A percentile compares a stretch with the other conserved stretches of the same genome.
Evolutionary conservation across 495 filamentous ascomycete genomes (phyloP).

Genomic region (Penicillium coffeae): DNA sequence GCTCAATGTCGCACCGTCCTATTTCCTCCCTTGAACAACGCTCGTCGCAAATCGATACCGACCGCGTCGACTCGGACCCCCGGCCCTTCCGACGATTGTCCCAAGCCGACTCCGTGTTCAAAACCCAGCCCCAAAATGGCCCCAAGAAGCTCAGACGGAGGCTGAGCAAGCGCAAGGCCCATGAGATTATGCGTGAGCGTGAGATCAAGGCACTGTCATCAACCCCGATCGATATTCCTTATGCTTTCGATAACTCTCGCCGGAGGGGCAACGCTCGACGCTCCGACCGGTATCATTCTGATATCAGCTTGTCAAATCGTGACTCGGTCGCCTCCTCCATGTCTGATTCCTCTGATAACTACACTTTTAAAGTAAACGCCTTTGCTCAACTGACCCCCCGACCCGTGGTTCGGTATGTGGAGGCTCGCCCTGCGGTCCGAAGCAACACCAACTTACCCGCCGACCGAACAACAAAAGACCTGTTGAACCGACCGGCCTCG

Average conservation of each 20-base stretch:
- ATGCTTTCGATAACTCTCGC: constrained; percentile 58
- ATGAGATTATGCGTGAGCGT: constrained; percentile 72
- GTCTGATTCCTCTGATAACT: constrained; percentile 64
- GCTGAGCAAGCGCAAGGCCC: constrained; percentile 72
- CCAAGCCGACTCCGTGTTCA: constrained; percentile 61
- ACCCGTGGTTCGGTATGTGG: constrained; percentile 71
- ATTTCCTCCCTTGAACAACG: constrained; percentile 18
- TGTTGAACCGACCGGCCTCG: constrained; percentile 43
- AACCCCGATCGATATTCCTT: constrained; percentile 57
- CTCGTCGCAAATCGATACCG: constrained; percentile 11
- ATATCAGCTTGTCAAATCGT: constrained; percentile 66
- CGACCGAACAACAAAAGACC: constrained; percentile 33
- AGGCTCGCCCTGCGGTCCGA: constrained; percentile 44
- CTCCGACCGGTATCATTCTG: constrained; percentile 60
- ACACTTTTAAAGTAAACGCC: constrained; percentile 70
- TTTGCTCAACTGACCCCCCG: constrained; percentile 74
- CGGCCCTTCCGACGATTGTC: constrained; percentile 27
- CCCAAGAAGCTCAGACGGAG: constrained; percentile 57
- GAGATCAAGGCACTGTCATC: constrained; percentile 82
- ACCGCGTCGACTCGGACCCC: constrained; percentile 4
- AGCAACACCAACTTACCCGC: constrained; percentile 37
- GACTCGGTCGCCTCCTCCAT: constrained; percentile 71
- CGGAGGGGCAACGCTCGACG: constrained; percentile 54
- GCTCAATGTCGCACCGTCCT: constrained; percentile 25
- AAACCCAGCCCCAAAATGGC: constrained; percentile 53